Evolutionary conservation across 2,329 filamentous ascomycete species (phyloP).

Genomic region (Talaromyces sp.): DNA sequence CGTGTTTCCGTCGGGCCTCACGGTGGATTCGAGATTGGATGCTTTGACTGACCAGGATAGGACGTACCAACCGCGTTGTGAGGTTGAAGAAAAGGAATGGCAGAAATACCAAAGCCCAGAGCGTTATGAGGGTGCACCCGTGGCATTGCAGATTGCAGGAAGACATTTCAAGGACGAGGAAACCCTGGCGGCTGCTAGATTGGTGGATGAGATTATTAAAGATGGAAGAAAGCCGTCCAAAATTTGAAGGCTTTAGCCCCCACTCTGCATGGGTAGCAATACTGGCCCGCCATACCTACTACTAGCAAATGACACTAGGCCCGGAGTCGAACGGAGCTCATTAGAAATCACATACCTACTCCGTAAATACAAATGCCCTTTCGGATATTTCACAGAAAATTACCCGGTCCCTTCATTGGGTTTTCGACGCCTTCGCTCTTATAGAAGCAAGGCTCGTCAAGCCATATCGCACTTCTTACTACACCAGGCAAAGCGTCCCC

Average conservation of each 20-base stretch:
- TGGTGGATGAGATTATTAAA: conserved; percentile 26
- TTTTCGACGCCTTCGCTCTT: no score
- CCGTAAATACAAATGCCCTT: no score
- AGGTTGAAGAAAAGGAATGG: conserved; percentile 37
- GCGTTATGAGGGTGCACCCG: conserved; percentile 47
- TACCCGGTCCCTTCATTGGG: no score
- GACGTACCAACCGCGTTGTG: conserved; percentile 26
- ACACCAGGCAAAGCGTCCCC: no score
- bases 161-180: conserved; percentile 59
- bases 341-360: no score
- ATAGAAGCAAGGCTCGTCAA: no score
- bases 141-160: conserved; percentile 56
- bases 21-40: conserved; percentile 31
- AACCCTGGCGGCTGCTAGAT: conserved; percentile 35
- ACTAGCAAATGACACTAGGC: neutral
- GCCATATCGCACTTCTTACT: no score
- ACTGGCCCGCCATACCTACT: neutral
- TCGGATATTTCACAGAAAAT: no score
- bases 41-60: conserved; percentile 16
- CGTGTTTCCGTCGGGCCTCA: conserved; percentile 33
- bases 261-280: no score
- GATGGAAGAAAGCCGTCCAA: conserved; percentile 2
- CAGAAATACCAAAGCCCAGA: conserved; percentile 33
- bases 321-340: no score
- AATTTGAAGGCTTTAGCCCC: no score